Conservation (phyloP, 345 rosid genomes). For the Populus ilicifolia region DNA sequence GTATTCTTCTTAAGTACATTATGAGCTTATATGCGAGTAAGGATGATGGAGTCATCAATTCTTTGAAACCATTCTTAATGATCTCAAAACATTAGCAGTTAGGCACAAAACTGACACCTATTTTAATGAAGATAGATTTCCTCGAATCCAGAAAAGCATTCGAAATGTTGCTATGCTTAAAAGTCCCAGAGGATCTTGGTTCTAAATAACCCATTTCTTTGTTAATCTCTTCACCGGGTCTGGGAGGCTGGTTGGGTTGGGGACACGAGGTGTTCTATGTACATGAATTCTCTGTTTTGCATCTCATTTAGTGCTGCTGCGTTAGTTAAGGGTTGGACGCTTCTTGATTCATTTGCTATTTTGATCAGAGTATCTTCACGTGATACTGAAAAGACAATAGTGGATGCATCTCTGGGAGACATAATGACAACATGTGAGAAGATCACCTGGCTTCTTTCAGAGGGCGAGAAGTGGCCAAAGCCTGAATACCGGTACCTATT, state of each 20-base stretch:
- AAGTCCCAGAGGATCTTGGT: not conserved
- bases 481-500: slow-evolving; percentile 75
- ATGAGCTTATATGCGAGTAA: slow-evolving; percentile 97
- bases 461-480: slow-evolving; percentile 95
- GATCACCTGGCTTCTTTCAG: slow-evolving; percentile 97
- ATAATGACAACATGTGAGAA: slow-evolving; percentile 99
- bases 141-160: not conserved
- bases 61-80: not conserved
- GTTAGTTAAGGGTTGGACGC: not conserved
- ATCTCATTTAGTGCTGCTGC: not conserved
- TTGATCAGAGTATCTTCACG: slow-evolving; percentile 79
- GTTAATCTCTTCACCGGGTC: not conserved
- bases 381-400: slow-evolving; percentile 98
- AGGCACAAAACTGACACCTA: not conserved
- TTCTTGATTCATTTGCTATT: slow-evolving; percentile 13
- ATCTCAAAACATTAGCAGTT: not conserved
- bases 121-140: not conserved
- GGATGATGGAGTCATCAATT: slow-evolving; percentile 10
- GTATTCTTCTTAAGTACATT: slow-evolving; percentile 86
- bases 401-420: slow-evolving; percentile 96
- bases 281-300: not conserved
- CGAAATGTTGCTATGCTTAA: not conserved
- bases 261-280: not conserved
- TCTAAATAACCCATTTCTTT: not conserved
- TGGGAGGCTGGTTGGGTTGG: not conserved